Percentiles rank a stretch among this genome's conserved stretches.
Conservation (phyloP, 441 rosid species). For the Raphanus hybrid region DNA sequence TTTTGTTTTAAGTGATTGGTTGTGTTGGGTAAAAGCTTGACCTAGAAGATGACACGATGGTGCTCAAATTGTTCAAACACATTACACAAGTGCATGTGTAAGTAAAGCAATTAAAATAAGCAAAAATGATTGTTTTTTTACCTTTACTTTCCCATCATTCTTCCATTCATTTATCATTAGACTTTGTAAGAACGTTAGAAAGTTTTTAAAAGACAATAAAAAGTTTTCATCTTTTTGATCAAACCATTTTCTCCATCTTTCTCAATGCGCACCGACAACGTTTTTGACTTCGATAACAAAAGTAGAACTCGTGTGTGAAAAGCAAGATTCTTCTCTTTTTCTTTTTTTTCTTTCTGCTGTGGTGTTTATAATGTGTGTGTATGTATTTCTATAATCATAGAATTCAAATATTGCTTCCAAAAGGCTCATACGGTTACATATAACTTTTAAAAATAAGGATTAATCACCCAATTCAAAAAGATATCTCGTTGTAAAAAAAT, state of each 20-base stretch:
- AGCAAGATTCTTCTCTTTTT: constrained; percentile 32
- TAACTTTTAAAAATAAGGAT: background rate
- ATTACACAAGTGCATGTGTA: constrained; percentile 34
- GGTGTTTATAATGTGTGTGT: background rate
- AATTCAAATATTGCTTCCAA: constrained; percentile 12
- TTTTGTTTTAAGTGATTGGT: constrained; percentile 68
- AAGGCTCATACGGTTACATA: background rate
- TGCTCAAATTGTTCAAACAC: constrained; percentile 20
- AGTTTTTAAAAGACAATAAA: constrained; percentile 24
- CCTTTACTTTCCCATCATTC: constrained; percentile 13
- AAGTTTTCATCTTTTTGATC: constrained; percentile 30
- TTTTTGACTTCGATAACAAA: constrained; percentile 37
- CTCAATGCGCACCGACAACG: constrained; percentile 40
- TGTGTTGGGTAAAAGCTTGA: constrained; percentile 87
- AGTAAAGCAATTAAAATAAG: constrained; percentile 27
- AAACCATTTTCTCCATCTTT: constrained; percentile 8
- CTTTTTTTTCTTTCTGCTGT: background rate
- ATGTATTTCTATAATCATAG: background rate
- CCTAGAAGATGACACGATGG: constrained; percentile 64
- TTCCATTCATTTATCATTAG: constrained; percentile 36
- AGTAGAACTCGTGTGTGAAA: constrained; percentile 44
- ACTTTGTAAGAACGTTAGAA: constrained; percentile 39
- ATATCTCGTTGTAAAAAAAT: background rate
- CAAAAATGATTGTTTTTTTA: constrained; percentile 12
- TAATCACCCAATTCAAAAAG: background rate